phyloP scores from a whole-genome alignment of 345 rosid genomes.

The Gossypioides kirkii region DNA sequence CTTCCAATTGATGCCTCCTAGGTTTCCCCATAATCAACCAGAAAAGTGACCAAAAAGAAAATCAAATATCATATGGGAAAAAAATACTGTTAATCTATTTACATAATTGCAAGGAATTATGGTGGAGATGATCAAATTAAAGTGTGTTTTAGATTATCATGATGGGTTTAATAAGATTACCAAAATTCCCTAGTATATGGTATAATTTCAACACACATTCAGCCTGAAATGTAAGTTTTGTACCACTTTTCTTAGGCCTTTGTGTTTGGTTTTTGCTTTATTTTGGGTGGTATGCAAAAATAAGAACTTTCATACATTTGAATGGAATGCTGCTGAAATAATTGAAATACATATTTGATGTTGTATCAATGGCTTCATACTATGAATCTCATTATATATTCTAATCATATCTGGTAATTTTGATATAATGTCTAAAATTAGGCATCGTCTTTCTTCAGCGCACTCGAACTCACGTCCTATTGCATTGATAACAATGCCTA shows the following conservation, averaged over 20 bases:
- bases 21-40: constrained; percentile 25
- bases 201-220: too few relatives aligned
- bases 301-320: background rate
- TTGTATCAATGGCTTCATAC: background rate
- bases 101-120: constrained; percentile 6
- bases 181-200: too few relatives aligned
- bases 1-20: constrained; percentile 22
- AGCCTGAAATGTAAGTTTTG: background rate
- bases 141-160: too few relatives aligned
- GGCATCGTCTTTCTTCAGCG: too few relatives aligned
- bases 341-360: constrained; percentile 6
- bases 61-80: background rate
- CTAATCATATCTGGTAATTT: too few relatives aligned
- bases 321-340: background rate
- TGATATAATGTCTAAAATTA: too few relatives aligned
- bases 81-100: background rate
- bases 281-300: background rate
- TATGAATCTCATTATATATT: too few relatives aligned
- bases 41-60: constrained; percentile 14
- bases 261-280: constrained; percentile 13
- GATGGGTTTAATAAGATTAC: too few relatives aligned
- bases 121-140: background rate
- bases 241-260: background rate
- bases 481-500: too few relatives aligned
- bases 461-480: too few relatives aligned